Base-by-base conservation (phyloP, 2,329 filamentous ascomycete species). In the Diaporthe eres region DNA sequence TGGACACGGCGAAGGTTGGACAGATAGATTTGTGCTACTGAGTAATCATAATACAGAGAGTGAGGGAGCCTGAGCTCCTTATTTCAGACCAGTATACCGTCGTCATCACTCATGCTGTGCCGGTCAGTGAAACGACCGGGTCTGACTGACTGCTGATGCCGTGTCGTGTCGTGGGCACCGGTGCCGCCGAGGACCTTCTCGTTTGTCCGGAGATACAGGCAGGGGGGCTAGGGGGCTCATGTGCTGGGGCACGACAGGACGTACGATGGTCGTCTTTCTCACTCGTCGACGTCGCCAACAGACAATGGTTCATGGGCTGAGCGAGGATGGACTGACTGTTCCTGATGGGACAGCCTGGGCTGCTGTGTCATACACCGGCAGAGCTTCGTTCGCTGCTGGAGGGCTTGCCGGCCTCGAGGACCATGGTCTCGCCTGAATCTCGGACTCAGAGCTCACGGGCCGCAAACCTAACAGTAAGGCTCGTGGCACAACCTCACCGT, bases 21-120 rank as follows among this genome's bases (percentile, higher is more conserved):
- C 37, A 61, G 55, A 58, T 74, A 58, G 37, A 71, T 28, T 49
- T 42, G 49, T 74, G 63, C 31, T 71, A 58, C 63, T 51, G 39
- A 60, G 63, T 74, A 74, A 74, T 74, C 37, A 60, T 74, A 74
- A 74, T 74, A 58, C n/a, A 65, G 31, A 53, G 47, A 42, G 34
- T 2, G 47, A 42, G 34, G 25, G 65, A 53, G 31, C 31, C 31
- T 25, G 31, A 22, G 65, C 65, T 53, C 34, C 34, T 15, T n/a
- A n/a, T 15, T 55, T 55, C 51, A 19, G 19, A 39, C n/a, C 47
- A 42, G 55, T 31, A 49, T n/a, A 37, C 57, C 15, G 34, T 53
- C 19, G 9, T 53, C 31, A 42, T 28, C 9, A 28, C 44, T 53
- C n/a, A 55, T 55, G 6, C n/a, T 34, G 65, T 42, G 49, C 65